Conservation (phyloP, 305 asterid genomes). For the Fraxinus velutina region DNA sequence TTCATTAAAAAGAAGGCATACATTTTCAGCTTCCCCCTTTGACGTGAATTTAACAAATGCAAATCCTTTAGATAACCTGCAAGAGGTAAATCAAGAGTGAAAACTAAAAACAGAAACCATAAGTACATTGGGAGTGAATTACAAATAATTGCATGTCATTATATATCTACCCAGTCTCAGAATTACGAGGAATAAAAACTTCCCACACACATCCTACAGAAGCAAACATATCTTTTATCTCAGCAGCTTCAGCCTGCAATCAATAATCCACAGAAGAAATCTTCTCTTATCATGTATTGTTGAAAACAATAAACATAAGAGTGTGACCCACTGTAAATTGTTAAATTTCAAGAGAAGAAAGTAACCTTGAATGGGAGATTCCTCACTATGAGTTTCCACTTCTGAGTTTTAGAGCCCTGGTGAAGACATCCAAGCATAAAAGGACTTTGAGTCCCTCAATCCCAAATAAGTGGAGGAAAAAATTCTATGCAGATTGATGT, state of each 20-base stretch:
- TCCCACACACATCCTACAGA: slow-evolving; percentile 88
- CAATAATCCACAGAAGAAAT: slow-evolving; percentile 25
- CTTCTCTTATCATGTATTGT: background rate
- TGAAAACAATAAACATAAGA: background rate
- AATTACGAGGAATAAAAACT: slow-evolving; percentile 74
- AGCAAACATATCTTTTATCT: slow-evolving; percentile 70
- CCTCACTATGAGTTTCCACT: slow-evolving; percentile 92
- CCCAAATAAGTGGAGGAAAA: background rate
- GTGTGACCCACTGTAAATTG: background rate
- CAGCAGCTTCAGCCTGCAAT: slow-evolving; percentile 67
- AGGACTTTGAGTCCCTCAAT: background rate
- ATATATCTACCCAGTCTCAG: slow-evolving; percentile 62
- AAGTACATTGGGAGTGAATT: slow-evolving; percentile 8
- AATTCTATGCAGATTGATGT: background rate
- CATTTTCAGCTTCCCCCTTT: slow-evolving; percentile 82
- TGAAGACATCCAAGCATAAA: slow-evolving; percentile 27
- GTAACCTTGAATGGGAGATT: slow-evolving; percentile 92
- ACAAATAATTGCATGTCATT: slow-evolving; percentile 6
- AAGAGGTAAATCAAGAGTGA: slow-evolving; percentile 22
- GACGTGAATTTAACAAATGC: slow-evolving; percentile 91
- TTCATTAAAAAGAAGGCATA: slow-evolving; percentile 31
- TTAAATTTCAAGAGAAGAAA: slow-evolving; percentile 16
- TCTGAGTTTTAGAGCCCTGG: slow-evolving; percentile 91
- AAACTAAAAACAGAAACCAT: slow-evolving; percentile 3
- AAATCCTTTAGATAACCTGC: slow-evolving; percentile 80